These are phyloP conservation scores for Pyrenula aspistea DNA, from an alignment of 495 filamentous ascomycete species.

Conservation along the genomic window DNA sequence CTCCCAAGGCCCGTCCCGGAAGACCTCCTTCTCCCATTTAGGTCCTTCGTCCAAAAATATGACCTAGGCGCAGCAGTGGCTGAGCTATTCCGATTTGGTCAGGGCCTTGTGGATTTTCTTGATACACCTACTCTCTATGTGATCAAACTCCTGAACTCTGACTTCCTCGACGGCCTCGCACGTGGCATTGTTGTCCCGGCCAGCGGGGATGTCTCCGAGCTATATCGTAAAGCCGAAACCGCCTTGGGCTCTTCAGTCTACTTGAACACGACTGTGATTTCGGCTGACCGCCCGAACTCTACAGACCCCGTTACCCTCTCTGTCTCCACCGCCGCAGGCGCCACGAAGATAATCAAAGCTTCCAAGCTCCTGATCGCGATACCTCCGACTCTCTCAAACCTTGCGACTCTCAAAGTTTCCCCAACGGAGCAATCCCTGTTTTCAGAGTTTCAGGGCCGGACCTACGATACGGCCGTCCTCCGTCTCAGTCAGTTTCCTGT, in stretches of 20 bases:
- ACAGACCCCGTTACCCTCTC: constrained; percentile 14
- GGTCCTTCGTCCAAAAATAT: constrained; percentile 34
- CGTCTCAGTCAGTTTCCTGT: constrained; percentile 17
- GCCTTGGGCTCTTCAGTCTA: constrained; percentile 22
- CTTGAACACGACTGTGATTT: constrained; percentile 18
- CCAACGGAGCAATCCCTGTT: constrained; percentile 24
- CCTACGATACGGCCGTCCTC: constrained; percentile 26
- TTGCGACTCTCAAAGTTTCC: background rate
- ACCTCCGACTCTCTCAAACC: constrained; percentile 19
- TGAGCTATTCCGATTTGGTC: constrained; percentile 15
- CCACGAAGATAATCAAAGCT: constrained; percentile 16
- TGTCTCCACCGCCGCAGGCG: constrained; percentile 17
- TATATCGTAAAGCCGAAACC: constrained; percentile 25
- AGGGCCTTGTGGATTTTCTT: constrained; percentile 28
- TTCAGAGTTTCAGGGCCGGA: constrained; percentile 17
- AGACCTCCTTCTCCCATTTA: constrained; percentile 36
- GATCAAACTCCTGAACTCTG: constrained; percentile 11
- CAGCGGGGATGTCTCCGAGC: constrained; percentile 17
- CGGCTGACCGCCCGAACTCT: constrained; percentile 10
- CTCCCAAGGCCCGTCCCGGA: constrained; percentile 38
- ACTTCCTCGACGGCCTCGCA: background rate
- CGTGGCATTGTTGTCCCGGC: background rate
- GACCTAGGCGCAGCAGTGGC: constrained; percentile 17
- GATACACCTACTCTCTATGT: constrained; percentile 15
- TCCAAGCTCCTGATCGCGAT: constrained; percentile 25